phyloP scores from a whole-genome alignment of 164 flowering plant species.

The Vitis riparia region DNA sequence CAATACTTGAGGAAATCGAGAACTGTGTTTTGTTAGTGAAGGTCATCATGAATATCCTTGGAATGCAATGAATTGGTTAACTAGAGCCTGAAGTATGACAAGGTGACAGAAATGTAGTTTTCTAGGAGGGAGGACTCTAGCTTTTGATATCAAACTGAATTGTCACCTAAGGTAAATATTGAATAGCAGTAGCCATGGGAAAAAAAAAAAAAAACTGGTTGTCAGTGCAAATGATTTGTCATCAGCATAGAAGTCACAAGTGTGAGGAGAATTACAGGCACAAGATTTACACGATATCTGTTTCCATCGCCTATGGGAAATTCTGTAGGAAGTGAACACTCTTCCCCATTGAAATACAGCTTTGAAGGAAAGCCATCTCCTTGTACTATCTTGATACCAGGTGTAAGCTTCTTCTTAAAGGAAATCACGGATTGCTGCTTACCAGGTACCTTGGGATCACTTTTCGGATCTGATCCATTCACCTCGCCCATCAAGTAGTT shows the following conservation, averaged over 20 bases:
- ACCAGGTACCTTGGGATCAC: conserved; percentile 71
- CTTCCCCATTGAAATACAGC: conserved; percentile 82
- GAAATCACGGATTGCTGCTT: conserved; percentile 81
- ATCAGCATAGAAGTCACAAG: too few species aligned
- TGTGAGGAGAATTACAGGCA: conserved; percentile 14
- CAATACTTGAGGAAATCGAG: too few species aligned
- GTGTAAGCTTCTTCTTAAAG: conserved; percentile 57
- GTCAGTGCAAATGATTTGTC: too few species aligned
- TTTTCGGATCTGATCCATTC: conserved; percentile 53
- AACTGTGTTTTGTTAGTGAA: too few species aligned
- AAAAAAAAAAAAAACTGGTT: too few species aligned
- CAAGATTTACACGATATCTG: conserved; percentile 11
- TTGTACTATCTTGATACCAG: conserved; percentile 37
- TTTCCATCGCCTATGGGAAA: conserved; percentile 37
- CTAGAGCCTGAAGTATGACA: neutral
- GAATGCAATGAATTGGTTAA: neutral
- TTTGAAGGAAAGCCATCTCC: conserved; percentile 87
- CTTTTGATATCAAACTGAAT: neutral
- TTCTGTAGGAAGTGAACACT: conserved; percentile 69
- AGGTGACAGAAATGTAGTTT: neutral
- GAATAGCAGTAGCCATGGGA: too few species aligned
- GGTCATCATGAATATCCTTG: neutral
- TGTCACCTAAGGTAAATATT: neutral
- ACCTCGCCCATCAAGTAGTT: conserved; percentile 53
- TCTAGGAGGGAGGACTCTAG: neutral